These are phyloP conservation scores for Verruconis gallopava DNA, from an alignment of 2,329 filamentous ascomycete species.

Conservation along the genomic window DNA sequence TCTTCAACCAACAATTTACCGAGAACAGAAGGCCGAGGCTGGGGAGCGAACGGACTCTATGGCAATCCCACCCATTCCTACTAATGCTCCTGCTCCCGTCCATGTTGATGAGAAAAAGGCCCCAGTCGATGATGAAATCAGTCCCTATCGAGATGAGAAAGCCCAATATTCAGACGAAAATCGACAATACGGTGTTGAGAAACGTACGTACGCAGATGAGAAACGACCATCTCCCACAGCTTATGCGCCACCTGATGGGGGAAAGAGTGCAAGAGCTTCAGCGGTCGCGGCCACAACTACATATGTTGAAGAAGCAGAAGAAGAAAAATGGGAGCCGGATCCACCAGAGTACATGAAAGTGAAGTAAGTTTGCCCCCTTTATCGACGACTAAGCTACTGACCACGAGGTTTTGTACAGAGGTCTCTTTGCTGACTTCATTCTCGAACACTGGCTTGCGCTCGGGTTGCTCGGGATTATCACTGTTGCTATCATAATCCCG, in stretches of 20 bases:
- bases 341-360: no score
- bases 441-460: neutral
- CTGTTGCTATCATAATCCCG: neutral
- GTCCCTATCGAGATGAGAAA: neutral
- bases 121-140: neutral
- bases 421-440: neutral
- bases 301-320: conserved; percentile 1
- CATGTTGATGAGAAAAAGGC: neutral
- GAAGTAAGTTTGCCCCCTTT: no score
- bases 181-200: neutral
- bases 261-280: neutral
- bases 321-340: neutral
- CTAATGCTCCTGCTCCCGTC: neutral
- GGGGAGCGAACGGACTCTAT: neutral
- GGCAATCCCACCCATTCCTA: neutral
- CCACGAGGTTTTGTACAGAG: no score
- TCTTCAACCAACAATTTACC: neutral
- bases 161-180: neutral
- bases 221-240: neutral
- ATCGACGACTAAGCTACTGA: no score
- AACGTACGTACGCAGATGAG: neutral
- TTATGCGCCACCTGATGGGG: no score
- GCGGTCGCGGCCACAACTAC: neutral
- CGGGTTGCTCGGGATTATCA: neutral
- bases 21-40: neutral